Conservation (phyloP, 2,329 filamentous ascomycete genomes). For the Cytospora schulzeri region DNA sequence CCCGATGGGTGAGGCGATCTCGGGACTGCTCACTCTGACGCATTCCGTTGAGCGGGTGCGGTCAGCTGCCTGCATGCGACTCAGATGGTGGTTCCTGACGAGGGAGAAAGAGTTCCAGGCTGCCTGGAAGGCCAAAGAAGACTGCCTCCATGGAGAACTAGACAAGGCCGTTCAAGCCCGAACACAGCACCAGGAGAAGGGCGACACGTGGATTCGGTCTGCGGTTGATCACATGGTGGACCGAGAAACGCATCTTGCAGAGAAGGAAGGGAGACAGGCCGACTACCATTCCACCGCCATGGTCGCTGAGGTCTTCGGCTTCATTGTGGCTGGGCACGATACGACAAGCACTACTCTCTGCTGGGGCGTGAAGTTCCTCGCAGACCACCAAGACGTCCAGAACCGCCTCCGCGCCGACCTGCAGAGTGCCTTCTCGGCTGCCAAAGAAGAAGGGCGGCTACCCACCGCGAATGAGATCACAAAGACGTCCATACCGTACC, state of each 20-base stretch:
- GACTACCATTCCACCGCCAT: constrained; percentile 16
- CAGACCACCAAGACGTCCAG: constrained; percentile 43
- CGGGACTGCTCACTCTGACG: background rate
- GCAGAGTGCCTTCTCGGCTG: constrained; percentile 41
- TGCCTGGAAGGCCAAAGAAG: background rate
- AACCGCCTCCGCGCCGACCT: constrained; percentile 44
- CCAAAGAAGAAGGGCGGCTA: constrained; percentile 36
- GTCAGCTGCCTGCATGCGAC: background rate
- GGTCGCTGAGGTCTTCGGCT: constrained; percentile 43
- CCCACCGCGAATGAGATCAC: constrained; percentile 35
- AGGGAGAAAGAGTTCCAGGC: background rate
- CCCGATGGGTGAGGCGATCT: constrained; percentile 5
- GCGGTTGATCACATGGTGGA: constrained; percentile 19
- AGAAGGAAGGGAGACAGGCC: constrained; percentile 18
- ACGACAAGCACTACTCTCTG: constrained; percentile 47
- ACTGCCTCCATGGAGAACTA: constrained; percentile 6
- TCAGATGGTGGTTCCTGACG: constrained; percentile 6
- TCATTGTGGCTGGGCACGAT: constrained; percentile 46
- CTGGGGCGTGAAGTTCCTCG: constrained; percentile 46
- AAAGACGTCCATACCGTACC: constrained; percentile 45
- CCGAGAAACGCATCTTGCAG: constrained; percentile 13
- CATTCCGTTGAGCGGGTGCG: constrained; percentile 3
- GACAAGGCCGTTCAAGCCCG: constrained; percentile 13
- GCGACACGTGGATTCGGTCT: constrained; percentile 23
- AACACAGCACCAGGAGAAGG: background rate